Evolutionary conservation across 192 early-diverging fungal species (phyloP).

Genomic region (Coemansia sp.): DNA sequence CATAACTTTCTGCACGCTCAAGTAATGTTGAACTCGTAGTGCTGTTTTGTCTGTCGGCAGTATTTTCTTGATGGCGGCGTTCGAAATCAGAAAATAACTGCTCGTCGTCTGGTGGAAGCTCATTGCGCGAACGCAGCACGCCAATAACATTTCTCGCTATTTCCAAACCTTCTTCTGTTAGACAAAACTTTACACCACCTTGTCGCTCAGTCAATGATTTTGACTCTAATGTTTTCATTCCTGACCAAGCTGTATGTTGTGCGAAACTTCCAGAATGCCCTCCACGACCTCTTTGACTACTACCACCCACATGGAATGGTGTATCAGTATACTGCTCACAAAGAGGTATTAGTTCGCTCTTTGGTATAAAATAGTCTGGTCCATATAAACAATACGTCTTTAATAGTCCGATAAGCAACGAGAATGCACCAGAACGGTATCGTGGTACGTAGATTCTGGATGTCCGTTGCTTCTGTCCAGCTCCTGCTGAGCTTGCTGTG

Average conservation of each 20-base stretch:
- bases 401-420: constrained; percentile 68
- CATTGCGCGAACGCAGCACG: constrained; percentile 30
- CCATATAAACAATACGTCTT: constrained; percentile 46
- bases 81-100: constrained; percentile 20
- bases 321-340: constrained; percentile 67
- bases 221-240: constrained; percentile 69
- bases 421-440: constrained; percentile 78
- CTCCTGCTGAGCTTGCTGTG: background rate
- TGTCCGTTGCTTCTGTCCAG: constrained; percentile 5
- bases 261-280: constrained; percentile 2
- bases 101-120: constrained; percentile 20
- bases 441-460: constrained; percentile 66
- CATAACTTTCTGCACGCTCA: background rate
- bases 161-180: constrained; percentile 70
- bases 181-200: constrained; percentile 58
- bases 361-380: constrained; percentile 57
- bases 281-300: constrained; percentile 37
- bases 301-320: constrained; percentile 57
- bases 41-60: background rate
- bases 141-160: constrained; percentile 58
- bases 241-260: constrained; percentile 74
- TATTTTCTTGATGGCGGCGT: background rate
- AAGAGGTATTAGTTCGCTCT: constrained; percentile 63
- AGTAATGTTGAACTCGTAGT: background rate
- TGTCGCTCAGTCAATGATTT: constrained; percentile 67